Conservation (phyloP, 1,284 basidiomycete genomes). For the Coriolopsis trogii region DNA sequence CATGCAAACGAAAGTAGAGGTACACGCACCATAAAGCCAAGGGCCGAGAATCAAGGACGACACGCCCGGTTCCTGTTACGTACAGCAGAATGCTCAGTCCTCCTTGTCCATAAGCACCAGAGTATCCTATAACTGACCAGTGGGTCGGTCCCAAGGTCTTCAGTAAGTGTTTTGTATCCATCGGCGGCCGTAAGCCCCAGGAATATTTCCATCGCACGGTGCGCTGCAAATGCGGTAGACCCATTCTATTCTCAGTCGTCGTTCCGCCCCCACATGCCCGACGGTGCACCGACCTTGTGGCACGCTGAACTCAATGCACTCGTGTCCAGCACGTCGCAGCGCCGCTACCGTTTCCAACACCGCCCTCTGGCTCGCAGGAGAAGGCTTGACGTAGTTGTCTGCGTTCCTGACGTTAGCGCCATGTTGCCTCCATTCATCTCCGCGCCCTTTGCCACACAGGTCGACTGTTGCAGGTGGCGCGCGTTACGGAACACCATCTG, state of each 20-base stretch:
- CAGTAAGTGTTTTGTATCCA: constrained; percentile 73
- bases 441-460: too few relatives aligned
- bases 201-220: constrained; percentile 64
- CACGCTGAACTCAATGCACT: constrained; percentile 70
- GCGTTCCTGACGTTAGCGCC: constrained; percentile 9
- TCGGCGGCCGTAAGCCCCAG: constrained; percentile 74
- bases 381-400: constrained; percentile 73
- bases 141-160: constrained; percentile 71
- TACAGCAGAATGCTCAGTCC: neutral
- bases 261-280: neutral
- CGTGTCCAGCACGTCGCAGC: constrained; percentile 71
- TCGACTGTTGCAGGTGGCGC: too few relatives aligned
- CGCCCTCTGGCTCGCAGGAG: constrained; percentile 80
- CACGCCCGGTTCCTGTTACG: constrained; percentile 18
- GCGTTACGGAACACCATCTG: neutral
- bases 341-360: constrained; percentile 78
- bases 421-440: constrained; percentile 6
- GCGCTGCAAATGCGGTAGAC: constrained; percentile 38
- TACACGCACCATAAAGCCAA: constrained; percentile 20
- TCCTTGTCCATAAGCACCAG: too few relatives aligned
- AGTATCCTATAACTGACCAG: constrained; percentile 50
- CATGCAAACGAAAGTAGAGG: neutral
- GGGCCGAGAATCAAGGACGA: constrained; percentile 18
- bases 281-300: constrained; percentile 46
- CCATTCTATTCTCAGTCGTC: too few relatives aligned